Evolutionary conservation across 768 basidiomycete species (phyloP), one percentile per base, ranked within the genome.

Genomic region (Daedaleopsis nitida): DNA sequence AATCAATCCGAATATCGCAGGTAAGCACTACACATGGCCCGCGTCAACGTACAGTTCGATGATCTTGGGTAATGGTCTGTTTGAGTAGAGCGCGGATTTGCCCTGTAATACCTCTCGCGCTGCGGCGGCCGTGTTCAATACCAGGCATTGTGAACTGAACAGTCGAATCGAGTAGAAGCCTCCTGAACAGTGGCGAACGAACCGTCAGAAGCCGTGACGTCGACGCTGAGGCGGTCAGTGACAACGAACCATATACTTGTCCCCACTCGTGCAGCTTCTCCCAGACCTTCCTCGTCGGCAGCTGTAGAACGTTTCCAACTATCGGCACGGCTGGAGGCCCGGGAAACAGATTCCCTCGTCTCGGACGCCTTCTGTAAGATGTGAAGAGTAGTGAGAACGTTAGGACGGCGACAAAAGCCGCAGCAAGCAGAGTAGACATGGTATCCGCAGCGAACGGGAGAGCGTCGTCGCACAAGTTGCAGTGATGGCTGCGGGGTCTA

Each of bases 81-180:
- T 61, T 2, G 74, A 73, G 49, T 76, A 75, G 38, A 73, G 68
- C 17, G 65, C 58, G 8, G 70, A 67, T 17, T 70, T 66, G 52
- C 64, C 57, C 14, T 75, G 74, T 1, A 74, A 64, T 8, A 76
- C 66, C 23, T 74, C 74, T 16, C 59, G 60, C 1, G 70, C 74
- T 7, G 67, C 69, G 24, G 66, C 60, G 19, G 67, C 60, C 21
- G 66, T 65, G 57, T 73, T 74, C 44, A 76, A 55, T 23, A 76
- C 57, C 8, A 76, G 57, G 21, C 70, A 39, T 9, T 66, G 58
- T 12, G 59, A 63, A 12, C 68, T 66, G 12, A 68, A 52, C 37
- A 70, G 51, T 38, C 65, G 58, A 13, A 72, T 51, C 45, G 71
- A 68, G 23, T 69, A 59, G 8, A 70, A 21, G 11, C 47, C 21